Percentiles rank a stretch among this genome's conserved stretches.
Conservation (phyloP, 306 rosid species). For the Castanea crenata region DNA sequence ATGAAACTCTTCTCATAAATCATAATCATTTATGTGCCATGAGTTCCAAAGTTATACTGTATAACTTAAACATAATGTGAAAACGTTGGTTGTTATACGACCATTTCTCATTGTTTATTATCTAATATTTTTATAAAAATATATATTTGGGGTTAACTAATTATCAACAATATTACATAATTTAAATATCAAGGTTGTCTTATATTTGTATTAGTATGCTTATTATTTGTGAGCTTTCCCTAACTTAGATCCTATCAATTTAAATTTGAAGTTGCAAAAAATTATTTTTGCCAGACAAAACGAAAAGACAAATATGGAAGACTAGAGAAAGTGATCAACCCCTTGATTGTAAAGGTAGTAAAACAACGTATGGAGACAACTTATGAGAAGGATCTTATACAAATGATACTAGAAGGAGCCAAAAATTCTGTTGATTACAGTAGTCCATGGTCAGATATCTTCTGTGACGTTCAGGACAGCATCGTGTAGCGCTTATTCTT, state of each 20-base stretch:
- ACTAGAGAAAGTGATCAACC: conserved; percentile 51
- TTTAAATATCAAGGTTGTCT: no score
- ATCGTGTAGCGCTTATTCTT: conserved; percentile 29
- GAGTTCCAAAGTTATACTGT: no score
- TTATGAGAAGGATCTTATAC: conserved; percentile 49
- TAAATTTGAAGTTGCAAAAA: neutral
- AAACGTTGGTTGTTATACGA: no score
- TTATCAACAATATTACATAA: no score
- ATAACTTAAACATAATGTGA: no score
- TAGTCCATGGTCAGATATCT: conserved; percentile 4
- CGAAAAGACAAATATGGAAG: conserved; percentile 50
- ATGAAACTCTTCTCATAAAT: no score
- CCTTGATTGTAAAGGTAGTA: conserved; percentile 37
- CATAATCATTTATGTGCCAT: no score
- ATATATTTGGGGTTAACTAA: neutral
- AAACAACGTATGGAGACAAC: conserved; percentile 32
- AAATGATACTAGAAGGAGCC: conserved; percentile 59
- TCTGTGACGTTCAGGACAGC: conserved; percentile 31
- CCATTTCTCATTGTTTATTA: neutral
- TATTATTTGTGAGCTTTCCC: neutral
- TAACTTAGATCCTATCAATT: neutral
- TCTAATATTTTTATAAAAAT: neutral
- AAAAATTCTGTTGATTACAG: conserved; percentile 17
- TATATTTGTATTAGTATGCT: no score
- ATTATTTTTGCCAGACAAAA: conserved; percentile 49